Evolutionary conservation across 306 rosid genomes (phyloP).

Genomic region (Citrullus colocynthis): DNA sequence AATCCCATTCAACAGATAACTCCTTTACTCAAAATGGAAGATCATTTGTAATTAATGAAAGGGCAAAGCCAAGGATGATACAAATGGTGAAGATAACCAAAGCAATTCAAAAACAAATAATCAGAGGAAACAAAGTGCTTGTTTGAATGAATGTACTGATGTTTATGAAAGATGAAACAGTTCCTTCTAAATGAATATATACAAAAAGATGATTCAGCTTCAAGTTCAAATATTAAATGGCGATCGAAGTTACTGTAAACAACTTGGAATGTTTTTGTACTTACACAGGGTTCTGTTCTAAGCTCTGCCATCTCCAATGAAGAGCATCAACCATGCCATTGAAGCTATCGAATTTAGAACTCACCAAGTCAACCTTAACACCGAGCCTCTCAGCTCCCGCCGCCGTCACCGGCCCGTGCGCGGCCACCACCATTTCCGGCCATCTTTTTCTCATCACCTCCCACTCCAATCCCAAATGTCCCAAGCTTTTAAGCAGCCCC

Average conservation of each 20-base stretch:
- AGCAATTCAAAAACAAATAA: neutral
- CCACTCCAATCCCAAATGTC: slow-evolving; percentile 38
- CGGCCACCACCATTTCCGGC: slow-evolving; percentile 42
- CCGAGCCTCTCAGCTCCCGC: slow-evolving; percentile 57
- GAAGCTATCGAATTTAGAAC: slow-evolving; percentile 56
- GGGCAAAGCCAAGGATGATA: too few relatives aligned
- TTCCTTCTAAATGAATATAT: neutral
- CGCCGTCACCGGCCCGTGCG: slow-evolving; percentile 64
- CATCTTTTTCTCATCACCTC: slow-evolving; percentile 26
- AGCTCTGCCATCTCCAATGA: slow-evolving; percentile 17
- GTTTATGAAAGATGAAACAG: neutral
- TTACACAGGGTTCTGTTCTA: neutral
- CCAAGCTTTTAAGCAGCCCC: slow-evolving; percentile 56
- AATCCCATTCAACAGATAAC: too few relatives aligned
- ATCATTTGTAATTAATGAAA: too few relatives aligned
- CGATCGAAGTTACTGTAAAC: neutral
- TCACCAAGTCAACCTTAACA: slow-evolving; percentile 52
- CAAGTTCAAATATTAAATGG: neutral
- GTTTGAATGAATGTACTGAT: neutral
- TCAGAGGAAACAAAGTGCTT: neutral
- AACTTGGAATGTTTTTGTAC: neutral
- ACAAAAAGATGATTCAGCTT: neutral
- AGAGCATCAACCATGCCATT: slow-evolving; percentile 53
- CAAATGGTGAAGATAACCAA: too few relatives aligned
- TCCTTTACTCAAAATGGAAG: too few relatives aligned